Base-by-base conservation (phyloP, 495 filamentous ascomycete genomes). In the Lineolata rhizophorae region DNA sequence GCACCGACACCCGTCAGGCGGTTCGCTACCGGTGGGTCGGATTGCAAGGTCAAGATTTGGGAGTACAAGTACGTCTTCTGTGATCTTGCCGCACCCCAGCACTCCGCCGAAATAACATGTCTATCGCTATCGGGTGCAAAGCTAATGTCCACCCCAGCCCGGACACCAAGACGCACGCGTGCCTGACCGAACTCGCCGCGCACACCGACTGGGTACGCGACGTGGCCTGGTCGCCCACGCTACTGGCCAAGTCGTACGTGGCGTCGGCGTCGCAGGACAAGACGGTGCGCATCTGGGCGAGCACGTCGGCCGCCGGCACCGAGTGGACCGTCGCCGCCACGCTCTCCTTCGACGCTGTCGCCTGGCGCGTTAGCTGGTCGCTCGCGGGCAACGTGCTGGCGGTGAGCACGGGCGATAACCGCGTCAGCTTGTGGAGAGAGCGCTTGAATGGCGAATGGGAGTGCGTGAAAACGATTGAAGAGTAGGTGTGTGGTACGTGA, bases 161-260 rank as follows among this genome's bases (percentile, higher is more conserved):
- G 2, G 64, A 75, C 35, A 47, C 54, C 20, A 59, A 60, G 31
- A 56, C 52, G 18, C 79, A 76, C 47, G 55, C 40, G 42, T 49
- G 54, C 47, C 36, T 60, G 40, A 31, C 51, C 18, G 66, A 66
- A 42, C 62, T 72, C 32, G 47, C 55, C 3, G 87, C 87, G 41
- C 87, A 99, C 52, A 72, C 70, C 0, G 87, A 95, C 59, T 99
- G 87, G 87, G 87, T 99, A 30, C 76, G 87, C 29, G 90, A 99
- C 50, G 87, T 99, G 5, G 80, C 85, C 10, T 95, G 90, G 90
- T 76, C 75, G 28, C 87, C 87, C 4, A 90, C 79, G 34, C 76
- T 95, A 28, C 62, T 95, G 37, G 75, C 77, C 47, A 95, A 91
- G 63, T 72, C 69, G 28, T 99, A 99, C 58, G 91, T 99, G 41